Conservation (phyloP, 2,329 filamentous ascomycete species). For the Monosporascus sp. region DNA sequence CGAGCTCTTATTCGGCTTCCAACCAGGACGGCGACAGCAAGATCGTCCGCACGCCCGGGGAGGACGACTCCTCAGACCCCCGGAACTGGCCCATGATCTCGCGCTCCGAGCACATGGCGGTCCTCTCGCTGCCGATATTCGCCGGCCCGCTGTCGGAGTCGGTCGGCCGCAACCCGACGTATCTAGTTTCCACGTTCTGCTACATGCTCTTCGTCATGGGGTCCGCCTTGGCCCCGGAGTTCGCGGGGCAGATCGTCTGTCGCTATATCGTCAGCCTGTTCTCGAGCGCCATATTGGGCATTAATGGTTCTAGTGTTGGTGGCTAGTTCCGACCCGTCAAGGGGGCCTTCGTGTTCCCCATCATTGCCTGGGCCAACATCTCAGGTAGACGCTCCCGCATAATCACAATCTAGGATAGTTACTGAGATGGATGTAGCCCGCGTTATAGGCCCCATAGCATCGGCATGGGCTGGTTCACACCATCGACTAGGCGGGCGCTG, state of each 20-base stretch:
- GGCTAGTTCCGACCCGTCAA: slow-evolving; percentile 45
- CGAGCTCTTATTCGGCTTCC: no score
- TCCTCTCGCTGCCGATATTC: slow-evolving; percentile 36
- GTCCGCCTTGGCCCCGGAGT: slow-evolving; percentile 39
- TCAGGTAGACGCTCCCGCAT: slow-evolving; percentile 16
- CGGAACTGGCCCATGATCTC: slow-evolving; percentile 35
- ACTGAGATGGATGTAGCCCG: slow-evolving; percentile 22
- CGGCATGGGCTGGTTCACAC: slow-evolving; percentile 37
- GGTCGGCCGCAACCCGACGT: slow-evolving; percentile 43
- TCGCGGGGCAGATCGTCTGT: slow-evolving; percentile 42
- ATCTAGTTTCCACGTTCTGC: slow-evolving; percentile 38
- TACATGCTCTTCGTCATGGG: slow-evolving; percentile 47
- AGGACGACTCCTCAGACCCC: slow-evolving; percentile 38
- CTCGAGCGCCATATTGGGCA: slow-evolving; percentile 27
- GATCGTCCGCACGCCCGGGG: slow-evolving; percentile 26
- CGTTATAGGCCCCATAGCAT: slow-evolving; percentile 37
- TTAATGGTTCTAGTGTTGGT: slow-evolving; percentile 39
- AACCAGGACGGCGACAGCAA: neutral
- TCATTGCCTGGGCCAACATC: slow-evolving; percentile 42
- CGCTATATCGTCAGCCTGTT: slow-evolving; percentile 46
- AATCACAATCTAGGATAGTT: neutral
- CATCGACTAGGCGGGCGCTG: slow-evolving; percentile 39
- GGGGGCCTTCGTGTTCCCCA: slow-evolving; percentile 43
- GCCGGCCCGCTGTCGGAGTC: slow-evolving; percentile 45
- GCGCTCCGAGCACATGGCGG: slow-evolving; percentile 28